Percentiles rank a stretch among this genome's conserved stretches.
Conservation (phyloP, 2,329 filamentous ascomycete genomes). For the Akanthomyces uredinophilus region DNA sequence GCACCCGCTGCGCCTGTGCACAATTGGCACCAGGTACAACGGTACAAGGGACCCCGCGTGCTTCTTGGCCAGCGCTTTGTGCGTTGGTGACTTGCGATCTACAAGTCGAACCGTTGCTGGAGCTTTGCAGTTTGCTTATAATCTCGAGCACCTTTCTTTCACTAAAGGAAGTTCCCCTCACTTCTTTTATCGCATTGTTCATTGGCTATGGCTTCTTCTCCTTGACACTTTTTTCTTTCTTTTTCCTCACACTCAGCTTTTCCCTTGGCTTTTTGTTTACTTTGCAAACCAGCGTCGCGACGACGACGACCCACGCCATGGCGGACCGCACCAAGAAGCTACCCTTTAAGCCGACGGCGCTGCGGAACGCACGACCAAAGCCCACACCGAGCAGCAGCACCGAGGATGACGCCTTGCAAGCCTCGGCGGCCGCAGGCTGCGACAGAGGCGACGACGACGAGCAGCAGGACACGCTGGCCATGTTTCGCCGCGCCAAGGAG, state of each 20-base stretch:
- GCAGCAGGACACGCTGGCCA: conserved; percentile 36
- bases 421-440: neutral
- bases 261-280: neutral
- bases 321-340: conserved; percentile 34
- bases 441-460: conserved; percentile 19
- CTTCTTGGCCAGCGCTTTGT: neutral
- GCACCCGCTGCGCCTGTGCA: neutral
- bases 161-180: neutral
- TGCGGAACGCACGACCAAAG: conserved; percentile 27
- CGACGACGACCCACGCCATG: conserved; percentile 23
- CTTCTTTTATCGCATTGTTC: neutral
- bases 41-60: conserved; percentile 5
- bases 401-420: conserved; percentile 15
- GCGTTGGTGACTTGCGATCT: neutral
- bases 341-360: conserved; percentile 46
- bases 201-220: conserved; percentile 1
- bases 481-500: conserved; percentile 47
- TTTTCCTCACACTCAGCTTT: neutral
- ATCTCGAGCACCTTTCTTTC: neutral
- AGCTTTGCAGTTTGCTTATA: neutral
- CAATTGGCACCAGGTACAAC: conserved; percentile 9
- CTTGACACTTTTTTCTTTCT: conserved; percentile 9
- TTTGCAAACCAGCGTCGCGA: neutral
- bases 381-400: conserved; percentile 18
- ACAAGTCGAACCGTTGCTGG: neutral